These are phyloP conservation scores for Jamesozyma lodderae DNA, from an alignment of 805 yeast genomes.

Conservation along the genomic window DNA sequence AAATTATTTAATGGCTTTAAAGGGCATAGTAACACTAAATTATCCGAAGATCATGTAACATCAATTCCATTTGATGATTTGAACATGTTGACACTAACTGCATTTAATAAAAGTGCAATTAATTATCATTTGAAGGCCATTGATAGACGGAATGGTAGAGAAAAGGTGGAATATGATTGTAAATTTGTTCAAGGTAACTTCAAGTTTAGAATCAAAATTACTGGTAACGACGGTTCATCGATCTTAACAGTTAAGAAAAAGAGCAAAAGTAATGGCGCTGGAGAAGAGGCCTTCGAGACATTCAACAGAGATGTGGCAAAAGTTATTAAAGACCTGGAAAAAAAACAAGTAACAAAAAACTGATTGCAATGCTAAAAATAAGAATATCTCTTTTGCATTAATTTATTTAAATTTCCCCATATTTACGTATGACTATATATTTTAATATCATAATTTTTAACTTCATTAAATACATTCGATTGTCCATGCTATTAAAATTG, in stretches of 20 bases:
- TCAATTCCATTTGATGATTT: conserved; percentile 24
- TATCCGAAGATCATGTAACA: conserved; percentile 17
- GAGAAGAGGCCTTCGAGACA: conserved; percentile 14
- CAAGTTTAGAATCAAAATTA: conserved; percentile 22
- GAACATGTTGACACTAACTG: conserved; percentile 21
- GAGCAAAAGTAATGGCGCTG: conserved; percentile 7
- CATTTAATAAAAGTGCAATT: conserved; percentile 22
- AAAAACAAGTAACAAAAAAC: too few species aligned
- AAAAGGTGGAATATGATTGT: conserved; percentile 25
- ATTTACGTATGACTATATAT: too few species aligned
- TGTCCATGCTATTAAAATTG: too few species aligned
- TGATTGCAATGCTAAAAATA: too few species aligned
- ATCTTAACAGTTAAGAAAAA: conserved; percentile 19
- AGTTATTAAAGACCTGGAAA: conserved; percentile 11
- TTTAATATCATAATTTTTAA: too few species aligned
- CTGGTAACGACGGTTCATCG: conserved; percentile 7
- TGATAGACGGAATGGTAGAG: conserved; percentile 12
- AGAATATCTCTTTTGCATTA: too few species aligned
- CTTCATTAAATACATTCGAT: too few species aligned
- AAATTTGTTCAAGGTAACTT: conserved; percentile 21
- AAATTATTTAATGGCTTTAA: conserved; percentile 18
- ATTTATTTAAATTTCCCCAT: too few species aligned
- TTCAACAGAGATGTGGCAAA: conserved; percentile 19
- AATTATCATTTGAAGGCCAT: conserved; percentile 18
- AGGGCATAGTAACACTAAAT: conserved; percentile 5